Base-by-base conservation (phyloP, 202 grass and related monocot species). In the Schoenoplectus triqueter region DNA sequence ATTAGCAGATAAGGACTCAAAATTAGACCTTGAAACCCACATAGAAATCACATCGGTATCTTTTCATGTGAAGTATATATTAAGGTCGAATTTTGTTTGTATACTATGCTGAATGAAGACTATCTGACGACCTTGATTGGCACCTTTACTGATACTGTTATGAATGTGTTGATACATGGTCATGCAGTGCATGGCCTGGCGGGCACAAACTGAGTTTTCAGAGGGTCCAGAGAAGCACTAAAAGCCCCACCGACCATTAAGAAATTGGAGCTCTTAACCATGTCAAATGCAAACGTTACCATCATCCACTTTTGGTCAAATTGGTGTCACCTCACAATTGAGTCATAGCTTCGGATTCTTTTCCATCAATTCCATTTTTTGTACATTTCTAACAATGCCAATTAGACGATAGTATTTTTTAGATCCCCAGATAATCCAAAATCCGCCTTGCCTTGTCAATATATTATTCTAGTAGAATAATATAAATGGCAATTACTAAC, bases 321-420 rank as follows among this genome's bases (percentile, higher is more conserved):
- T 61, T 62, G 75, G 75, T 41, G 75, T 79, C 75, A 79, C 75
- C 40, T 79, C 75, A 77, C 73, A 60, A 61, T 59, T 79, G 75
- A 79, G 54, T 79, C 75, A 79, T 18, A 45, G 39, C 39, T 79
- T 79, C 1, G 75, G 75, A 79, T 79, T 79, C 75, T 61, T 44
- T 60, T 59, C 51, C 1, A 7, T 79, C 55, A 60, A 79, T 60
- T 18, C 6, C 39, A 5, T 61, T 78, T 78, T 42, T n/a, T 56
- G 74, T 78, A 59, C 2, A 2, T 7, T 77, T 6, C 15, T 61
- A 59, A 42, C 73, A 41, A 59, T 77, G 21, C 73, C 73, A 77
- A 77, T 57, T 15, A 15, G 2, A 11, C 2, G 7, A 57, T 59
- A 3, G 5, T 17, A 59, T 76, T 76, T 76, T 75, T 55, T 22